These are phyloP conservation scores for Marasmius oreades DNA, from an alignment of 1,284 basidiomycete species.

Conservation along the genomic window DNA sequence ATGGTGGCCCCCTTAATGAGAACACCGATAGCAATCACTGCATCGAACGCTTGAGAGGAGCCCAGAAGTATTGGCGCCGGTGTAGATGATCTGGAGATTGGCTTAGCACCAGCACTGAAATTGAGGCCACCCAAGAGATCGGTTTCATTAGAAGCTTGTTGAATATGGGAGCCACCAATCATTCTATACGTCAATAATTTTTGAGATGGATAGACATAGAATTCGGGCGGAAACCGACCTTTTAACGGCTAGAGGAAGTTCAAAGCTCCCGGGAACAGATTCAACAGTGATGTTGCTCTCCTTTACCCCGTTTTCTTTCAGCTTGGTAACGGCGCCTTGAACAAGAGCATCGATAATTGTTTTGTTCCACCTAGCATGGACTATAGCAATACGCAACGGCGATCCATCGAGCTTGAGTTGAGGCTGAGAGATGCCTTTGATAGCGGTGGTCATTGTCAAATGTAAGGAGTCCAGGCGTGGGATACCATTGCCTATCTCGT, in stretches of 20 bases:
- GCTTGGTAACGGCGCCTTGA: conserved; percentile 69
- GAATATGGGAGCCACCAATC: conserved; percentile 82
- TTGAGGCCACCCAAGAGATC: conserved; percentile 79
- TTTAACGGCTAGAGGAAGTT: conserved; percentile 84
- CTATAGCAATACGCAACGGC: conserved; percentile 78
- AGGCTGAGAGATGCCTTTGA: conserved; percentile 77
- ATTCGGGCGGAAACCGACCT: conserved; percentile 47
- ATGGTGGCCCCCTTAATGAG: conserved; percentile 97
- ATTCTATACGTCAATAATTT: conserved; percentile 44
- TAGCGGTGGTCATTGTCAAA: conserved; percentile 42
- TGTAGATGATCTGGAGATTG: conserved; percentile 44
- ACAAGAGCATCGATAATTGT: conserved; percentile 83
- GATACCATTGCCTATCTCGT: conserved; percentile 24
- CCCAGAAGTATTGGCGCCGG: conserved; percentile 38
- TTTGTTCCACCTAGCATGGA: conserved; percentile 94
- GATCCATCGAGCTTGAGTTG: conserved; percentile 73
- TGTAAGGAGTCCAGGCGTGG: conserved; percentile 24
- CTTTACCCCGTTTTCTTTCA: conserved; percentile 85
- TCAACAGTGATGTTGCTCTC: conserved; percentile 88
- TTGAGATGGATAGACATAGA: not conserved
- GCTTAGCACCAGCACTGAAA: conserved; percentile 38
- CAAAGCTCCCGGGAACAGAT: conserved; percentile 91
- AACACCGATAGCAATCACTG: conserved; percentile 94
- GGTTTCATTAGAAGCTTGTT: conserved; percentile 64
- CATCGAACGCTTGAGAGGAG: conserved; percentile 78